Evolutionary conservation across 176 grass and related monocot genomes (phyloP).

Genomic region (Paspalum notatum): DNA sequence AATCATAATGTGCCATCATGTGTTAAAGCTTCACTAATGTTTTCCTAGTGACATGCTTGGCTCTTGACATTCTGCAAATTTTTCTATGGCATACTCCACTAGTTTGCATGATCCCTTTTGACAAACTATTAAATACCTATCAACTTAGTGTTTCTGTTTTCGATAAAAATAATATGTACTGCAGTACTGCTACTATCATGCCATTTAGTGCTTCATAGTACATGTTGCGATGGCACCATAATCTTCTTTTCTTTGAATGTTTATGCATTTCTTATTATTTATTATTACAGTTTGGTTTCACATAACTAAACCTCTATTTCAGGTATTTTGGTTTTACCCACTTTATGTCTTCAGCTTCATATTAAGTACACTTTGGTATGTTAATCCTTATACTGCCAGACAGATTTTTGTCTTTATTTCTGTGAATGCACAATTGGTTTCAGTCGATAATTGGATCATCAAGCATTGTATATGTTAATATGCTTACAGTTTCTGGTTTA

Average conservation of each 20-base stretch:
- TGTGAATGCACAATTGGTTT: conserved; percentile 15
- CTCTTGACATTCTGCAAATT: conserved; percentile 26
- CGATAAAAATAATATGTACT: neutral
- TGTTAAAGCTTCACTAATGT: conserved; percentile 7
- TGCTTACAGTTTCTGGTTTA: conserved; percentile 16
- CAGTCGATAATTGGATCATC: conserved; percentile 15
- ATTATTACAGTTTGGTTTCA: conserved; percentile 37
- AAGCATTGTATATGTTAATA: neutral
- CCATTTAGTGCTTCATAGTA: conserved; percentile 11
- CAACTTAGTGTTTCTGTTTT: neutral
- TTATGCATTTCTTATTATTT: conserved; percentile 22
- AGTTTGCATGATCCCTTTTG: conserved; percentile 2
- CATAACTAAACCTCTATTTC: conserved; percentile 42
- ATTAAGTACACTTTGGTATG: conserved; percentile 86
- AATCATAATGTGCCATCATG: conserved; percentile 5
- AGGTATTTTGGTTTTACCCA: conserved; percentile 98
- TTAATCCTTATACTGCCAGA: conserved; percentile 15
- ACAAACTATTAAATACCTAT: neutral
- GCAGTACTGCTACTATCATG: neutral
- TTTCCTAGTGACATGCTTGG: conserved; percentile 18
- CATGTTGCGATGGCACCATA: neutral
- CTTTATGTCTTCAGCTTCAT: conserved; percentile 95
- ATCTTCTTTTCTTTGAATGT: neutral
- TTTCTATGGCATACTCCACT: neutral
- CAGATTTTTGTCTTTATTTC: conserved; percentile 10